These are phyloP conservation scores for Ophiocytium majus DNA, from an alignment of 352 stramenopile genomes.

Conservation along the genomic window DNA sequence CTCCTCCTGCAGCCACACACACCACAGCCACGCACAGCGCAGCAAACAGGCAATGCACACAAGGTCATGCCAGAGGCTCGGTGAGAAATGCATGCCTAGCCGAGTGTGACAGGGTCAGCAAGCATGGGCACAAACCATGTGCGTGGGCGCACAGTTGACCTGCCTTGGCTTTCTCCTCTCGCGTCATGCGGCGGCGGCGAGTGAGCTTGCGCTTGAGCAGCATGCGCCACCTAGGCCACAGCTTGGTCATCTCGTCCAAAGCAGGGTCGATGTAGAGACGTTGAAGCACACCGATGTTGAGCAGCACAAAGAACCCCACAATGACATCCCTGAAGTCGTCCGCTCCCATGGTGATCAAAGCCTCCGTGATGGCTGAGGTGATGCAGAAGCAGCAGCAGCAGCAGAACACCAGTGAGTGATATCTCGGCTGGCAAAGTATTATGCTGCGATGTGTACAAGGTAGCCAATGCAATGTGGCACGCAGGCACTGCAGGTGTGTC, in stretches of 20 bases:
- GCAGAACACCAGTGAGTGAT: too few relatives aligned
- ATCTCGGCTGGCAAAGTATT: too few relatives aligned
- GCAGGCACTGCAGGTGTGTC: background rate
- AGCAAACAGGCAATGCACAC: too few relatives aligned
- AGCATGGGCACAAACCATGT: too few relatives aligned
- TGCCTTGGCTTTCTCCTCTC: constrained; percentile 79
- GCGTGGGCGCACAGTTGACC: too few relatives aligned
- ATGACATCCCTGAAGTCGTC: constrained; percentile 89
- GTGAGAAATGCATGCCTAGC: too few relatives aligned
- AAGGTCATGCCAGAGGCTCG: too few relatives aligned
- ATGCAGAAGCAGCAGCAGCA: too few relatives aligned
- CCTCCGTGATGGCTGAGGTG: constrained; percentile 68
- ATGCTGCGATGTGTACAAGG: too few relatives aligned
- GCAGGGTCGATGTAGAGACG: constrained; percentile 85
- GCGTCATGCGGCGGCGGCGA: constrained; percentile 74
- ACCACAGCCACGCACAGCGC: too few relatives aligned
- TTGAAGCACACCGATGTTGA: constrained; percentile 84
- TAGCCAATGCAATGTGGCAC: too few relatives aligned
- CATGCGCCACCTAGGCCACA: constrained; percentile 86
- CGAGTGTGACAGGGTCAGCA: too few relatives aligned
- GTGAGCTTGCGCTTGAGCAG: constrained; percentile 71
- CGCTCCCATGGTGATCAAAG: constrained; percentile 89
- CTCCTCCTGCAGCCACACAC: constrained; percentile 71
- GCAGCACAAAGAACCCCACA: constrained; percentile 86
- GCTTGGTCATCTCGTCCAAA: constrained; percentile 38